Evolutionary conservation across 2,329 filamentous ascomycete genomes (phyloP).

Genomic region (Ophiostoma fasciatum): DNA sequence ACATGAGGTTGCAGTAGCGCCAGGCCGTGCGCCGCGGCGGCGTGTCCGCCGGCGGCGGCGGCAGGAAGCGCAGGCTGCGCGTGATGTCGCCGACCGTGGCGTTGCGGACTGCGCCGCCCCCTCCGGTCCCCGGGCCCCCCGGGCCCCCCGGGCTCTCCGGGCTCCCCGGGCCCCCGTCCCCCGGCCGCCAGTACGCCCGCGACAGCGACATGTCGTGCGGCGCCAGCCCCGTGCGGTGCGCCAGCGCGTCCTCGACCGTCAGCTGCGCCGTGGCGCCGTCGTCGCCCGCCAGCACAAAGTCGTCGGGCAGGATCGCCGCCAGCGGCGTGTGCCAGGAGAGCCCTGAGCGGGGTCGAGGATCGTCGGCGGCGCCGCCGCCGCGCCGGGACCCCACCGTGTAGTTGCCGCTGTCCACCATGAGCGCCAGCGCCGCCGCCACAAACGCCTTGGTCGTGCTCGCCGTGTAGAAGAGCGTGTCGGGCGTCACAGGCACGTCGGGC

Average conservation of each 20-base stretch:
- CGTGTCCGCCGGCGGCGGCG: no score
- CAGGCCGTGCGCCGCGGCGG: slow-evolving; percentile 27
- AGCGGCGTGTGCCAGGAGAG: slow-evolving; percentile 32
- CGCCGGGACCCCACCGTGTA: slow-evolving; percentile 11
- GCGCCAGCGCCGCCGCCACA: slow-evolving; percentile 32
- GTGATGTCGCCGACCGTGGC: slow-evolving; percentile 23
- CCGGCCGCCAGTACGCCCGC: slow-evolving; percentile 14
- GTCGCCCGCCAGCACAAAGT: slow-evolving; percentile 26
- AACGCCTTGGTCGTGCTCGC: slow-evolving; percentile 41
- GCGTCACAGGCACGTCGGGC: slow-evolving; percentile 24
- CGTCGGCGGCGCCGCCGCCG: no score
- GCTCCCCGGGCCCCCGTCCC: slow-evolving; percentile 17
- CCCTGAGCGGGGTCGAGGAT: no score
- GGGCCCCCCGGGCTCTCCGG: no score
- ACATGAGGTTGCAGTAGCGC: slow-evolving; percentile 40
- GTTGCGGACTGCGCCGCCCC: no score
- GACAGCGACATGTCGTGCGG: slow-evolving; percentile 23
- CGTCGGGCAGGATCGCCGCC: slow-evolving; percentile 26
- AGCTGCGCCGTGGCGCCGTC: slow-evolving; percentile 27
- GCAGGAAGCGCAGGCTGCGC: slow-evolving; percentile 27
- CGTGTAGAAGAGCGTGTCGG: slow-evolving; percentile 35
- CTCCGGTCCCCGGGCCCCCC: no score
- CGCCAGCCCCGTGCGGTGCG: slow-evolving; percentile 35
- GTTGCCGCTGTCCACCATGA: slow-evolving; percentile 30
- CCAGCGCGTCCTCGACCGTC: slow-evolving; percentile 37